These are phyloP conservation scores for Sporothrix curviconia DNA, from an alignment of 2,329 filamentous ascomycete genomes.

Conservation along the genomic window DNA sequence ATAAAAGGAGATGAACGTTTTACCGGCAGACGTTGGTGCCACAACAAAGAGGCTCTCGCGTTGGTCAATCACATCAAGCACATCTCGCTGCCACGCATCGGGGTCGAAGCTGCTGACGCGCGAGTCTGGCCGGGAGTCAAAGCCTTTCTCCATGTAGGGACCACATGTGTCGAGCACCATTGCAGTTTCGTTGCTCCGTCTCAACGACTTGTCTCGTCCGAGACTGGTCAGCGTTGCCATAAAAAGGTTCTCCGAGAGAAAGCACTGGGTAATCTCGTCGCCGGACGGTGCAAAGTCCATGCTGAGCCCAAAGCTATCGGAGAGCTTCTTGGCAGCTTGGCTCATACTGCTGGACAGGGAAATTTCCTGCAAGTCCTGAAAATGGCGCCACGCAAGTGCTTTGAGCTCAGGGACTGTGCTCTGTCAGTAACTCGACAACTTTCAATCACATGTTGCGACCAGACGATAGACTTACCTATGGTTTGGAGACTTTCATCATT, in stretches of 20 bases:
- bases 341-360: background rate
- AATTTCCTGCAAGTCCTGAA: background rate
- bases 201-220: background rate
- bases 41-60: slow-evolving; percentile 67
- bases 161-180: slow-evolving; percentile 67
- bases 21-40: slow-evolving; percentile 71
- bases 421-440: background rate
- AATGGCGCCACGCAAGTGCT: background rate
- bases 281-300: background rate
- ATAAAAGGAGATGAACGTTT: slow-evolving; percentile 80
- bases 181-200: slow-evolving; percentile 27
- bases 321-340: background rate
- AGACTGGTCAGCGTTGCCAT: background rate
- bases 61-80: slow-evolving; percentile 66
- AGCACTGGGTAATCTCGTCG: background rate
- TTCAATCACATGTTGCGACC: background rate
- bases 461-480: background rate
- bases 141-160: slow-evolving; percentile 68
- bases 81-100: slow-evolving; percentile 68
- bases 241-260: background rate
- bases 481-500: background rate
- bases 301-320: background rate
- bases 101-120: slow-evolving; percentile 61
- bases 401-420: background rate
- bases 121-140: slow-evolving; percentile 60